Conservation (phyloP, 2,329 filamentous ascomycete species). For the Paecilomyces sp. region DNA sequence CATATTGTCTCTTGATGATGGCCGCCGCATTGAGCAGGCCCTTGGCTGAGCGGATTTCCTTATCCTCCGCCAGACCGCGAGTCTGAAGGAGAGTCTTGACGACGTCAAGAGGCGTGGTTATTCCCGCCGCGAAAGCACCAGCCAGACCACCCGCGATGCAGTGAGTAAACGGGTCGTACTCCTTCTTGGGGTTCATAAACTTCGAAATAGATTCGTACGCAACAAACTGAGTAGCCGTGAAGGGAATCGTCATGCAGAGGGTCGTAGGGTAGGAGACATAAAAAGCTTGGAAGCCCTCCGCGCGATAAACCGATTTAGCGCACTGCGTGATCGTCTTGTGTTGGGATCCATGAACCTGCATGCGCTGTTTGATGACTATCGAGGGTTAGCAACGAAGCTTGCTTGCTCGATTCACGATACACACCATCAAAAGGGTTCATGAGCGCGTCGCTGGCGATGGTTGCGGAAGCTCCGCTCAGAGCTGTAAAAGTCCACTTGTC, state of each 20-base stretch:
- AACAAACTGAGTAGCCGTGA: constrained; percentile 94
- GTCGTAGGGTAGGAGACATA: constrained; percentile 99
- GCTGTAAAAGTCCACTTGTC: constrained; percentile 50
- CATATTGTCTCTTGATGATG: constrained; percentile 77
- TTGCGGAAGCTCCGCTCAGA: constrained; percentile 86
- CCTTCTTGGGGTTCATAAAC: constrained; percentile 70
- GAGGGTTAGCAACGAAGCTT: background rate
- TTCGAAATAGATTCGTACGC: constrained; percentile 97
- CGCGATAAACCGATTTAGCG: constrained; percentile 77
- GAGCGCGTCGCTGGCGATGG: constrained; percentile 92
- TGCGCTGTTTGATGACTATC: constrained; percentile 95
- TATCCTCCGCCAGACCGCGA: constrained; percentile 71
- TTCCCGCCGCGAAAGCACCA: constrained; percentile 83
- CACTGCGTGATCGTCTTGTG: constrained; percentile 85
- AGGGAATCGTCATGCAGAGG: constrained; percentile 95
- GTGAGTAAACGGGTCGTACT: constrained; percentile 88
- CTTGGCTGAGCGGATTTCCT: constrained; percentile 76
- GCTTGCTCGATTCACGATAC: constrained; percentile 19
- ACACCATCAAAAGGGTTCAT: constrained; percentile 99
- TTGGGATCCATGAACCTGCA: constrained; percentile 95
- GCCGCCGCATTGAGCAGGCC: constrained; percentile 71
- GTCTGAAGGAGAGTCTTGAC: constrained; percentile 98
- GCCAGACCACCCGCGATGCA: constrained; percentile 87
- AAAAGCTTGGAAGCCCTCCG: constrained; percentile 84
- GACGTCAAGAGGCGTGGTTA: constrained; percentile 95